Evolutionary conservation across 257 asterid genomes (phyloP).

Genomic region (Paulownia fortunei): DNA sequence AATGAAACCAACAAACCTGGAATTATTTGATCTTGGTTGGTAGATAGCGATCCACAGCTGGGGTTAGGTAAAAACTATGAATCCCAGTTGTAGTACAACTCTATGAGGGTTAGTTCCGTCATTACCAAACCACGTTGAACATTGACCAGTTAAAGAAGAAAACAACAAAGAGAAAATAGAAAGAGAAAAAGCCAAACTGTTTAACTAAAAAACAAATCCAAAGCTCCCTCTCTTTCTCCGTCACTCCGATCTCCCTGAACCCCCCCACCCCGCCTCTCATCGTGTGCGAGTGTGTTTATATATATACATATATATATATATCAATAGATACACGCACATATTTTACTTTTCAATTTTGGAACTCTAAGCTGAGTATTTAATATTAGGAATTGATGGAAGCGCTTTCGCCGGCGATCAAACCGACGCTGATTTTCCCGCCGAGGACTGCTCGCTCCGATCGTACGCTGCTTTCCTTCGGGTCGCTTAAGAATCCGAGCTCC

Average conservation of each 20-base stretch:
- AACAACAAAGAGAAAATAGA: too few relatives aligned
- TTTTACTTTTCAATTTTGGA: slow-evolving; percentile 5
- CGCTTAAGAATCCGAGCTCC: slow-evolving; percentile 14
- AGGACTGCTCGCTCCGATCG: slow-evolving; percentile 35
- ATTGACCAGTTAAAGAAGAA: background rate
- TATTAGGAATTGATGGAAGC: slow-evolving; percentile 49
- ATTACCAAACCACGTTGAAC: background rate
- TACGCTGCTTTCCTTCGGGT: slow-evolving; percentile 9
- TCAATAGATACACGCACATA: background rate
- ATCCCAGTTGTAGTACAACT: background rate
- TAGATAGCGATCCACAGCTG: too few relatives aligned
- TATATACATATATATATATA: background rate
- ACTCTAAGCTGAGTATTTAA: background rate
- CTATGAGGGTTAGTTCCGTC: background rate
- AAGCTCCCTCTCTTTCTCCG: slow-evolving; percentile 60
- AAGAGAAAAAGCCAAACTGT: background rate
- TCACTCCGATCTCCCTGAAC: slow-evolving; percentile 46
- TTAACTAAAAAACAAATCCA: slow-evolving; percentile 21
- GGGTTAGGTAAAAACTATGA: background rate
- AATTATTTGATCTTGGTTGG: too few relatives aligned
- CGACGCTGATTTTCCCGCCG: slow-evolving; percentile 38
- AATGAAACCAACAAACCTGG: too few relatives aligned
- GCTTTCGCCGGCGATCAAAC: slow-evolving; percentile 60
- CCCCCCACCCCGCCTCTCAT: background rate
- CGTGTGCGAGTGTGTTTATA: background rate